Conservation (phyloP, 1,284 basidiomycete species). For the Naganishia sp. region DNA sequence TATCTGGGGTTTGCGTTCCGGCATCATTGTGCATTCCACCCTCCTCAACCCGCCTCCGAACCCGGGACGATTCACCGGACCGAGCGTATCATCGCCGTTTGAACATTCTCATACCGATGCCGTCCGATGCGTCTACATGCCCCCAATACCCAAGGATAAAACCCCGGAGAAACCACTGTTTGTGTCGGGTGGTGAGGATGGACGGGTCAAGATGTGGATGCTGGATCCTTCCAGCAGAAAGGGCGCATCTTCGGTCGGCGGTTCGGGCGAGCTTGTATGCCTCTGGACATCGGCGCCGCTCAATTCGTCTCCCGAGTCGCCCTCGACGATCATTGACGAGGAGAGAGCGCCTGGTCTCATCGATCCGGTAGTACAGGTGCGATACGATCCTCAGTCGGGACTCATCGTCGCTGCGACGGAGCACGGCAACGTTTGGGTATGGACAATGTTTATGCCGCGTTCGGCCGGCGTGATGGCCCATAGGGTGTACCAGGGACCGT, state of each 20-base stretch:
- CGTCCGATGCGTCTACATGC: conserved; percentile 43
- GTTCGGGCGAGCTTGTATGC: conserved; percentile 40
- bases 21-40: conserved; percentile 47
- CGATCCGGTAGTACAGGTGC: conserved; percentile 43
- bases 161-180: conserved; percentile 39
- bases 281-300: conserved; percentile 42
- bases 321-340: conserved; percentile 41
- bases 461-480: conserved; percentile 9
- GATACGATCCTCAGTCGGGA: conserved; percentile 40
- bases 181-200: conserved; percentile 49
- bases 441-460: conserved; percentile 21
- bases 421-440: conserved; percentile 41
- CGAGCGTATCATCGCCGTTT: conserved; percentile 39
- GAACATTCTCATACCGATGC: conserved; percentile 43
- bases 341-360: conserved; percentile 39
- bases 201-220: conserved; percentile 50
- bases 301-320: conserved; percentile 38
- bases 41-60: conserved; percentile 39
- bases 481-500: conserved; percentile 27
- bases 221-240: conserved; percentile 37
- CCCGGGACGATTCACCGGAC: conserved; percentile 41
- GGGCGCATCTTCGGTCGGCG: conserved; percentile 34
- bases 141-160: conserved; percentile 20
- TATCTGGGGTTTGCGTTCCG: conserved; percentile 48
- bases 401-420: conserved; percentile 45